Base-by-base conservation (phyloP, 2,329 filamentous ascomycete species). In the Claviceps quebecensis region DNA sequence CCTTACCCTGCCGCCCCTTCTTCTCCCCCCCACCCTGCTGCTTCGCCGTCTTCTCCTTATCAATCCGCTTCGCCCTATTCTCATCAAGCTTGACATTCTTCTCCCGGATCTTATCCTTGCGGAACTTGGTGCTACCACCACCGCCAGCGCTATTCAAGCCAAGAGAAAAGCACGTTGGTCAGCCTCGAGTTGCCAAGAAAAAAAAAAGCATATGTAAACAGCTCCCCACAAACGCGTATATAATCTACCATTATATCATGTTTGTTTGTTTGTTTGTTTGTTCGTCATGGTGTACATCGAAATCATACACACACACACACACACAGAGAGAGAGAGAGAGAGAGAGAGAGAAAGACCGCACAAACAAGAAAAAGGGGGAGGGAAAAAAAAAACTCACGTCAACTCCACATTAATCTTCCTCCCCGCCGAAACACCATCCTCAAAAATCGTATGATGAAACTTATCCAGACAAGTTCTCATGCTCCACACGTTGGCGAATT, bases 381-480 rank as follows among this genome's bases (percentile, higher is more conserved):
- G 26, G 45, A 45, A 38, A 47, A 36, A 22, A 46, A 39, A 38
- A 39, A 76, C 82, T 68, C 68, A 88, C 77, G 89, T 95, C 58
- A 97, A 70, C 70, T 96, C 91, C 26, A 96, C 86, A 64, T 95
- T 96, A 61, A 97, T 94, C 68, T 83, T 86, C 59, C 91, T 75
- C 49, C 81, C 70, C 16, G 71, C 65, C 43, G 69, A 72, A 16
- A 68, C 55, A 56, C 73, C 71, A 67, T 82, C 73, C 64, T 73
- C 67, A 64, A 96, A 94, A 56, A 76, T 76, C 54, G 81, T 85
- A 70, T 96, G 90, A 69, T 97, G 90, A 69, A 91, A 91, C 56
- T 88, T 81, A 67, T 90, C 87, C 54, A 97, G 75, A 63, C 88
- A 95, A 36, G 87, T 93, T 74, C 94, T 86, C 88, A 95, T 94